Evolutionary conservation across 352 stramenopile species (phyloP), one percentile per base, ranked within the genome.

Genomic region (Thalassiosira ordinaria): DNA sequence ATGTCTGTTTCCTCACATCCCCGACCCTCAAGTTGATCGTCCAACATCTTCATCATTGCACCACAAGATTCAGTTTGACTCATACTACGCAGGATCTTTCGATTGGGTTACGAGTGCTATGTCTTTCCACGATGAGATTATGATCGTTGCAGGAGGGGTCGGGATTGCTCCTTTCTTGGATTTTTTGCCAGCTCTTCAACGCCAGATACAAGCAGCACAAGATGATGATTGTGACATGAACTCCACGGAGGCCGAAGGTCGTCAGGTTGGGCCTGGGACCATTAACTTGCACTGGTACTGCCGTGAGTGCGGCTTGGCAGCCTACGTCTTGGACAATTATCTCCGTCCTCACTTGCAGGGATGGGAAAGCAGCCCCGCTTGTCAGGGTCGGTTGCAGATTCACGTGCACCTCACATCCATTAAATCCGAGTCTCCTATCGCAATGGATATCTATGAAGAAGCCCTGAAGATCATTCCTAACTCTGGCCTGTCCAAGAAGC

Each of bases 61-160:
- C 8, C 41, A 51, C 41, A 51, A 51, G 41, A 51, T 51, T 18
- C 41, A 51, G 13, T 51, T 51, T 20, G 41, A 51, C 41, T 51
- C 41, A 7, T 51, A 20, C 41, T 51, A 51, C 41, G 41, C 41
- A 5, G 41, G 41, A 51, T 51, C 41, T 16, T 51, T 51, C 41
- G 41, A 51, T 20, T 51, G 41, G 41, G 16, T 51, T 20, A 16
- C 9, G 2, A 7, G 41, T 20, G 41, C 41, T 5, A 51, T 51
- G 41, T 7, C 8, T 5, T 51, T 16, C 41, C 41, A 51, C 41
- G 41, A 51, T 16, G 41, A 51, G 41, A 51, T 51, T 20, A 14
- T 51, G 41, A 51, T 51, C 41, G 5, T 51, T 20, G 41, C 41
- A 14, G 41, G 41, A 51, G 41, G 41, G 18, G 41, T 51, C 2